Evolutionary conservation across 2,329 filamentous ascomycete species (phyloP).

Genomic region (Dothidotthia symphoricarpi): DNA sequence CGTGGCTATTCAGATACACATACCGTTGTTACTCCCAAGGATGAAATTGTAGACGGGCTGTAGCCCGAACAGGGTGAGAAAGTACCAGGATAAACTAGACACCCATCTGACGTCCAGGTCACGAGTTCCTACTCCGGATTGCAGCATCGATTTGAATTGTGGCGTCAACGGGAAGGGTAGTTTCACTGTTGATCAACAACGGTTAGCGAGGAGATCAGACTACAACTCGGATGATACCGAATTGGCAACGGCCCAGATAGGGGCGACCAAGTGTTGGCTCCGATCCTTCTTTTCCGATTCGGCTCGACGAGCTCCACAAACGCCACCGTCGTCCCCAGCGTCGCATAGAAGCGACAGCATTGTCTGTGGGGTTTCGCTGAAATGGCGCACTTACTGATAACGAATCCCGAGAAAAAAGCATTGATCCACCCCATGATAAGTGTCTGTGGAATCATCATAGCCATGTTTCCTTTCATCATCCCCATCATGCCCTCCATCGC

Average conservation of each 20-base stretch:
- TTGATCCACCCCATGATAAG: constrained; percentile 99
- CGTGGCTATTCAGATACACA: constrained; percentile 34
- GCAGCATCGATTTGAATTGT: constrained; percentile 99
- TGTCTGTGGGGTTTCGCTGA: too few species aligned
- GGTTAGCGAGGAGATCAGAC: constrained; percentile 13
- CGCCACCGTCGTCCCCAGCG: too few species aligned
- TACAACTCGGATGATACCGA: constrained; percentile 8
- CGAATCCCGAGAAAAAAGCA: constrained; percentile 96
- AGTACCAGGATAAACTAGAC: constrained; percentile 98
- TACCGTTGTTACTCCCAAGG: constrained; percentile 92
- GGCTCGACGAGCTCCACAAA: too few species aligned
- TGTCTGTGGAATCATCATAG: constrained; percentile 99
- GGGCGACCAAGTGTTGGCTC: background rate
- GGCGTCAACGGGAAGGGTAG: constrained; percentile 95
- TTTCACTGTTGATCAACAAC: constrained; percentile 65
- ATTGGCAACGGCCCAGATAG: background rate
- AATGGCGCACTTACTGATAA: constrained; percentile 69
- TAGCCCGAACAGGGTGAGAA: constrained; percentile 92
- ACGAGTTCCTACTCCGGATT: constrained; percentile 91
- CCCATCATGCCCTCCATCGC: constrained; percentile 99
- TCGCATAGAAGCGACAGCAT: background rate
- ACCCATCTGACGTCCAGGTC: constrained; percentile 99
- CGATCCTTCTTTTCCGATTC: background rate
- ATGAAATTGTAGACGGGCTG: constrained; percentile 98
- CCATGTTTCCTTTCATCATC: constrained; percentile 99